Conservation (phyloP, 148 eudicot species). For the Oxyria digyna region DNA sequence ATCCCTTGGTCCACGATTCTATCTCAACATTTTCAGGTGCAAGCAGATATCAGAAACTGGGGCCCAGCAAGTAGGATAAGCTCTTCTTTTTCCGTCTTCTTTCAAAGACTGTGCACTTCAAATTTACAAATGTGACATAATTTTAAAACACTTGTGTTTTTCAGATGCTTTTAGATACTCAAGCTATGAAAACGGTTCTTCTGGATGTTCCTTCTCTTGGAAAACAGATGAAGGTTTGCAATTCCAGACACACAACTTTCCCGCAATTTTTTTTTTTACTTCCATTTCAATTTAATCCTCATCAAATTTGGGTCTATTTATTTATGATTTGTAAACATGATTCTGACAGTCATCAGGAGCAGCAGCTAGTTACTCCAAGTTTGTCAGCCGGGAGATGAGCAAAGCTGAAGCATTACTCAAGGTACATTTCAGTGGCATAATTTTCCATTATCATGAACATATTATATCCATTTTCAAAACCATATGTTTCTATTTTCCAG, state of each 20-base stretch:
- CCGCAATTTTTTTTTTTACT: too few relatives aligned
- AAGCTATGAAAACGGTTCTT: constrained; percentile 94
- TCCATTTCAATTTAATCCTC: not conserved
- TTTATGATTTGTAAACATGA: not conserved
- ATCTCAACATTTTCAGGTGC: constrained; percentile 90
- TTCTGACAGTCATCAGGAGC: constrained; percentile 63
- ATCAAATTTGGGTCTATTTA: not conserved
- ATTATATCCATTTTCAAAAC: not conserved
- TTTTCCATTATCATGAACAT: not conserved
- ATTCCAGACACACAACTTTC: not conserved
- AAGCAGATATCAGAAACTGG: constrained; percentile 98
- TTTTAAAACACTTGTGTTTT: not conserved
- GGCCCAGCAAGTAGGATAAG: constrained; percentile 64
- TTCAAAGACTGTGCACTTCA: not conserved
- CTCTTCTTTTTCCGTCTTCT: not conserved
- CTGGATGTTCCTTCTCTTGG: constrained; percentile 94
- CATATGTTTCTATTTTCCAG: constrained; percentile 26
- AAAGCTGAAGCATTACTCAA: constrained; percentile 96
- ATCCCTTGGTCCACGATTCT: constrained; percentile 93
- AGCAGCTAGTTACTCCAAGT: constrained; percentile 80
- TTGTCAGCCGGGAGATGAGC: constrained; percentile 94
- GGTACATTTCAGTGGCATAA: constrained; percentile 22
- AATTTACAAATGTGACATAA: not conserved
- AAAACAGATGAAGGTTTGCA: constrained; percentile 47
- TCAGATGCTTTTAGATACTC: constrained; percentile 98